Evolutionary conservation across 805 yeast genomes (phyloP).

Genomic region (Diddensiella caesifluorescens): DNA sequence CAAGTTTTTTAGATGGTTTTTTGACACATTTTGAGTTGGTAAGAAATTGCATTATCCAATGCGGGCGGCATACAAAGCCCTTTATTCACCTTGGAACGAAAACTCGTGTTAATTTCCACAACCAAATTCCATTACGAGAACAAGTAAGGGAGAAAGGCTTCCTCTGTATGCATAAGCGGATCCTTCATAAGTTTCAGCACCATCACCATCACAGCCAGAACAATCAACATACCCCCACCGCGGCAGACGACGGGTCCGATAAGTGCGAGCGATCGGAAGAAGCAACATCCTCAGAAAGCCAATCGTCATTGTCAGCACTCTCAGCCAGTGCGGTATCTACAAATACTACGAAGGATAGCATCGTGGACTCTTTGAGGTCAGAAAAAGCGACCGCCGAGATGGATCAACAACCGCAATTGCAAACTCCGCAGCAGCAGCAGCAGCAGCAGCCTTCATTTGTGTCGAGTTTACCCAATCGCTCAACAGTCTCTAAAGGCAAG

Average conservation of each 20-base stretch:
- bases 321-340: slow-evolving; percentile 4
- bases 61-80: too few species aligned
- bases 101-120: too few species aligned
- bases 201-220: slow-evolving; percentile 7
- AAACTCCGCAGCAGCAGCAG: slow-evolving; percentile 8
- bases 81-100: too few species aligned
- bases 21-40: too few species aligned
- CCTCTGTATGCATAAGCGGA: slow-evolving; percentile 18
- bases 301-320: neutral
- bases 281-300: slow-evolving; percentile 2
- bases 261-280: neutral
- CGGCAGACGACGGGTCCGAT: slow-evolving; percentile 1
- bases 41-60: too few species aligned
- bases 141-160: too few species aligned
- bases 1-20: too few species aligned
- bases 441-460: slow-evolving; percentile 5
- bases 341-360: too few species aligned
- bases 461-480: slow-evolving; percentile 19
- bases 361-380: too few species aligned
- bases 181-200: slow-evolving; percentile 13
- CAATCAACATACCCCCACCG: slow-evolving; percentile 2
- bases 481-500: slow-evolving; percentile 63
- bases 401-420: neutral
- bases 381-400: too few species aligned
- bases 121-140: too few species aligned